These are phyloP conservation scores for Eragrostis tef DNA, from an alignment of 202 grass and related monocot genomes.

Conservation along the genomic window DNA sequence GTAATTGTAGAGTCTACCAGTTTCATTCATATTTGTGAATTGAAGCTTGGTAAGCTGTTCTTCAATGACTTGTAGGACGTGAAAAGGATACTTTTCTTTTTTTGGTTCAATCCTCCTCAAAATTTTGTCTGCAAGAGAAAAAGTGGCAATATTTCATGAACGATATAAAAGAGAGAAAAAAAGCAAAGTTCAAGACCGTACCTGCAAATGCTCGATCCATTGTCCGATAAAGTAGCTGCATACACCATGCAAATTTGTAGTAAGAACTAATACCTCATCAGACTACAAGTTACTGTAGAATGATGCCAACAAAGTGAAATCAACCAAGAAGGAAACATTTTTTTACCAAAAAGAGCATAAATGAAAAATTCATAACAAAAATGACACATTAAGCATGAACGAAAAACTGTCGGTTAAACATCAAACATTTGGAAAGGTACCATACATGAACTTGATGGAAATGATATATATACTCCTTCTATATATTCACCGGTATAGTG, in stretches of 20 bases:
- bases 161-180: no score
- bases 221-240: no score
- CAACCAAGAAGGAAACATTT: neutral
- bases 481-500: no score
- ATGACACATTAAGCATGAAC: no score
- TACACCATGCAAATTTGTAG: neutral
- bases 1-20: conserved; percentile 91
- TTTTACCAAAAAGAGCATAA: no score
- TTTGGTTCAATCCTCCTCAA: conserved; percentile 84
- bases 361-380: neutral
- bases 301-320: neutral
- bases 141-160: conserved; percentile 47
- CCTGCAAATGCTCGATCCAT: conserved; percentile 87
- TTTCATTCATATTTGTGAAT: no score
- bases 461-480: no score
- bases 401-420: no score
- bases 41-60: conserved; percentile 93
- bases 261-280: neutral
- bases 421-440: no score
- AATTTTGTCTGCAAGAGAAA: conserved; percentile 75
- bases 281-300: conserved; percentile 14
- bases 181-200: conserved; percentile 50
- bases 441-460: no score
- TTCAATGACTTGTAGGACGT: conserved; percentile 97
- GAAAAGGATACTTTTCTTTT: conserved; percentile 77